These are phyloP conservation scores for Aspergillus biplanus DNA, from an alignment of 495 filamentous ascomycete species.

Conservation along the genomic window DNA sequence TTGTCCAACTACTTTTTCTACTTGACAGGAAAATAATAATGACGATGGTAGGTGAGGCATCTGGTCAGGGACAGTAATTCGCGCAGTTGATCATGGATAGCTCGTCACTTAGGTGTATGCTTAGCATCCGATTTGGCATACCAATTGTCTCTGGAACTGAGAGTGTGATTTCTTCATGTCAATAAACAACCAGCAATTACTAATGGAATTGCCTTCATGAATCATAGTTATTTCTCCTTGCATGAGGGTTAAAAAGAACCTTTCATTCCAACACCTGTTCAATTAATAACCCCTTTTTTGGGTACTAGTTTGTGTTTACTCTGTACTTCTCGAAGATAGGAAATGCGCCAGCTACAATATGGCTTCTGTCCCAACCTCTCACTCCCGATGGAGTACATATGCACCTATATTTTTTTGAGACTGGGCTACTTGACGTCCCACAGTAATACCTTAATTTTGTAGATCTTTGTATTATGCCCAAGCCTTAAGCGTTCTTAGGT, in stretches of 20 bases:
- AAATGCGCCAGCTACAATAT: too few species aligned
- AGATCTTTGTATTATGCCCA: constrained; percentile 8
- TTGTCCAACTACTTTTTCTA: background rate
- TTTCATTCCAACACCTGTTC: background rate
- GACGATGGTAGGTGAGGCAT: background rate
- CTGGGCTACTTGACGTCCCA: background rate
- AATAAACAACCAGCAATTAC: background rate
- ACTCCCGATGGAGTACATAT: too few species aligned
- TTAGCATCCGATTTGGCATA: background rate
- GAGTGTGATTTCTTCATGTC: background rate
- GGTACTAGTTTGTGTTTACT: too few species aligned
- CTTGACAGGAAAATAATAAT: constrained; percentile 1
- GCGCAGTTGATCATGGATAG: constrained; percentile 27
- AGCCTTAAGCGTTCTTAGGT: background rate
- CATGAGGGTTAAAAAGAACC: background rate
- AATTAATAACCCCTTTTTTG: background rate
- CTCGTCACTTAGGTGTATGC: background rate
- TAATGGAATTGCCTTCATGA: constrained; percentile 1
- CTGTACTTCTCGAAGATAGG: too few species aligned
- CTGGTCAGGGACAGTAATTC: constrained; percentile 27
- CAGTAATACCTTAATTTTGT: background rate
- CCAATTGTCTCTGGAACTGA: too few species aligned
- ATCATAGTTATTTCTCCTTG: background rate
- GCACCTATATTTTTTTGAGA: background rate
- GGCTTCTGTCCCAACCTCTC: too few species aligned